Percentiles rank a stretch among this genome's conserved stretches.
phyloP scores from a whole-genome alignment of 768 basidiomycete genomes.

The Hygrophoropsis aurantiaca region DNA sequence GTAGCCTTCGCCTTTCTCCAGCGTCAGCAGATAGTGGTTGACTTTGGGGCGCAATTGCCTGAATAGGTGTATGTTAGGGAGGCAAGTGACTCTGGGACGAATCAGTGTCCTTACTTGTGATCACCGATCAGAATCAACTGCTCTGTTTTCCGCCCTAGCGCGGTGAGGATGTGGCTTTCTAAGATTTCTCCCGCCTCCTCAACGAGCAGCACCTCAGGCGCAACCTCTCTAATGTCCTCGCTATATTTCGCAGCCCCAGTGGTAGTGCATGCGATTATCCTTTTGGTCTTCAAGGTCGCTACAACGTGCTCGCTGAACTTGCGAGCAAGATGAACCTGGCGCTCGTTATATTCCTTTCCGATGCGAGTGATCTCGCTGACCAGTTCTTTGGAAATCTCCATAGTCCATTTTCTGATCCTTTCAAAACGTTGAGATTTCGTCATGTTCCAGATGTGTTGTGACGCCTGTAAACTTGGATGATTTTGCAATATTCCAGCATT shows the following conservation, averaged over 20 bases:
- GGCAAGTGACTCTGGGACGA: neutral
- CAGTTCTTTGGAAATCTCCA: conserved; percentile 32
- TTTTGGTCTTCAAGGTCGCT: conserved; percentile 37
- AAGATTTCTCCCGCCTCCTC: conserved; percentile 70
- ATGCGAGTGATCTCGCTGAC: conserved; percentile 27
- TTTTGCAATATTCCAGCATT: conserved; percentile 32
- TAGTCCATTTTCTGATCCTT: conserved; percentile 28
- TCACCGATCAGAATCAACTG: conserved; percentile 65
- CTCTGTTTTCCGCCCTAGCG: conserved; percentile 41
- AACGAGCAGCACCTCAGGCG: conserved; percentile 52
- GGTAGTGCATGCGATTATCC: conserved; percentile 63
- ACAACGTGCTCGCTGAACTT: conserved; percentile 31
- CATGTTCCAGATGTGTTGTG: conserved; percentile 35
- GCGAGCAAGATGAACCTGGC: conserved; percentile 27
- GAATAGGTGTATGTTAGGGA: neutral
- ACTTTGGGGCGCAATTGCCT: conserved; percentile 70
- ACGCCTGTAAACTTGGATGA: conserved; percentile 12
- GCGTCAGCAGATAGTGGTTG: conserved; percentile 55
- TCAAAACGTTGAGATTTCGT: conserved; percentile 19
- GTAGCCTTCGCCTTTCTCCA: conserved; percentile 63
- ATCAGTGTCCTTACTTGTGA: conserved; percentile 50
- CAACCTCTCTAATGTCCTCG: conserved; percentile 39
- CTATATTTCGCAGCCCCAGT: conserved; percentile 61
- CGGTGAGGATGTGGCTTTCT: conserved; percentile 59
- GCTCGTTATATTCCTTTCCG: conserved; percentile 36